Conservation (phyloP, 768 basidiomycete species). For the Xanthoconium stramineum region DNA sequence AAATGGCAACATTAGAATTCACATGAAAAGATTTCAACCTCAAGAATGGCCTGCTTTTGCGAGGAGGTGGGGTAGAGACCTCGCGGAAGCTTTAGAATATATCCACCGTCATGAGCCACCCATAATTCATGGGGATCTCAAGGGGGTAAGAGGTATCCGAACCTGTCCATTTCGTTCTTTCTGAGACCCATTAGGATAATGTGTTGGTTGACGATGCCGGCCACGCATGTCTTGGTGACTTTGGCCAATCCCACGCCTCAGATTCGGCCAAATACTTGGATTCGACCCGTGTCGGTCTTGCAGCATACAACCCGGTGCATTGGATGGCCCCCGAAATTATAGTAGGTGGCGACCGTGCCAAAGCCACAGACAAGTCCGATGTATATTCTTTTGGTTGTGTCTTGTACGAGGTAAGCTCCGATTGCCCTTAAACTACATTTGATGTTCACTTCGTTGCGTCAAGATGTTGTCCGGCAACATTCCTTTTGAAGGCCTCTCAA, state of each 20-base stretch:
- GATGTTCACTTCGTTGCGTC: not conserved
- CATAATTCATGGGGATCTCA: conserved; percentile 41
- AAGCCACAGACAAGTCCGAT: conserved; percentile 16
- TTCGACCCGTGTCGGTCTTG: conserved; percentile 19
- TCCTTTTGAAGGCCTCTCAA: conserved; percentile 5
- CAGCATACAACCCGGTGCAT: not conserved
- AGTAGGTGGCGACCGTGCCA: not conserved
- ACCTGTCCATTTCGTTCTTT: not conserved
- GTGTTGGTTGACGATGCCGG: conserved; percentile 15
- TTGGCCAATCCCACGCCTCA: conserved; percentile 26
- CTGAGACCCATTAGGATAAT: conserved; percentile 21
- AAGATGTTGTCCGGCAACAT: conserved; percentile 19
- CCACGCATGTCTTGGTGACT: conserved; percentile 24
- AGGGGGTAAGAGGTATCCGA: conserved; percentile 27
- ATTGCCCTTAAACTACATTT: not conserved
- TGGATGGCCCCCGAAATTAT: conserved; percentile 32
- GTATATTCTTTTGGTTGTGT: conserved; percentile 30
- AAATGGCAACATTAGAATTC: conserved; percentile 17
- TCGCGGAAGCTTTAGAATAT: conserved; percentile 22
- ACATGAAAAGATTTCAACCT: not conserved
- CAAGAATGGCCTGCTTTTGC: conserved; percentile 7
- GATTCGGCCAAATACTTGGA: conserved; percentile 26
- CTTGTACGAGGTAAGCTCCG: conserved; percentile 27
- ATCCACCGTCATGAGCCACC: conserved; percentile 25
- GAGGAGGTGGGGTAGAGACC: conserved; percentile 8